phyloP scores from a whole-genome alignment of 495 filamentous ascomycete genomes.

The Penicillium goetzii region DNA sequence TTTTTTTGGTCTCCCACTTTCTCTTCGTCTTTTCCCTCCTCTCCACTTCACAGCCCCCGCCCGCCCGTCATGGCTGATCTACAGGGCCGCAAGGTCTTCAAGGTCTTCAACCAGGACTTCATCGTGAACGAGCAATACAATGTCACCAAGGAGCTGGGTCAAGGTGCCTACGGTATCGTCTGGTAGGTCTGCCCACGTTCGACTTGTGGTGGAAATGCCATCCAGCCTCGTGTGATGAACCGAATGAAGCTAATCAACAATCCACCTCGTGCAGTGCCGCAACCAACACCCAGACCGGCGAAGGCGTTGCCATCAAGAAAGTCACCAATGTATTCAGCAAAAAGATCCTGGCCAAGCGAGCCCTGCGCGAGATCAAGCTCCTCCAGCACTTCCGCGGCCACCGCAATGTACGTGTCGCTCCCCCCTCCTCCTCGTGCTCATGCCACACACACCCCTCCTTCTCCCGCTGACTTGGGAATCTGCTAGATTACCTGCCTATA shows the following conservation, averaged over 20 bases:
- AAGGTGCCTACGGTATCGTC: conserved; percentile 98
- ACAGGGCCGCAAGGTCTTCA: conserved; percentile 91
- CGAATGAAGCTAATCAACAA: background rate
- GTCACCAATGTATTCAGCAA: conserved; percentile 99
- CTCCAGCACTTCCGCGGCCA: conserved; percentile 96
- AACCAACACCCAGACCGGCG: conserved; percentile 84
- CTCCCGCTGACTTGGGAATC: conserved; percentile 30
- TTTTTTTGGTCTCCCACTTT: conserved; percentile 14
- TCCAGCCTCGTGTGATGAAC: background rate
- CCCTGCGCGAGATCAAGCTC: conserved; percentile 96
- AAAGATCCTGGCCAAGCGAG: conserved; percentile 98
- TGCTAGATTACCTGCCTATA: conserved; percentile 94
- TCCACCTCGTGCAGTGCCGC: conserved; percentile 68
- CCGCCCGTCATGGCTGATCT: conserved; percentile 68
- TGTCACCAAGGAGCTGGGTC: conserved; percentile 97
- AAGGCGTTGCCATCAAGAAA: conserved; percentile 99
- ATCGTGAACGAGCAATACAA: conserved; percentile 97
- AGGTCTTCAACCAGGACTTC: conserved; percentile 99
- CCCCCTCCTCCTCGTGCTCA: conserved; percentile 15
- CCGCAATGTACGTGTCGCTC: conserved; percentile 61
- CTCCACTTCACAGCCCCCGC: conserved; percentile 15
- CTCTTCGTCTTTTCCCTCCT: conserved; percentile 18
- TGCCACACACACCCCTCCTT: conserved; percentile 2
- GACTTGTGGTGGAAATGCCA: background rate
- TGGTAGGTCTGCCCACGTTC: conserved; percentile 64